Evolutionary conservation across 2,329 filamentous ascomycete species (phyloP).

Genomic region (Cytospora piceae): DNA sequence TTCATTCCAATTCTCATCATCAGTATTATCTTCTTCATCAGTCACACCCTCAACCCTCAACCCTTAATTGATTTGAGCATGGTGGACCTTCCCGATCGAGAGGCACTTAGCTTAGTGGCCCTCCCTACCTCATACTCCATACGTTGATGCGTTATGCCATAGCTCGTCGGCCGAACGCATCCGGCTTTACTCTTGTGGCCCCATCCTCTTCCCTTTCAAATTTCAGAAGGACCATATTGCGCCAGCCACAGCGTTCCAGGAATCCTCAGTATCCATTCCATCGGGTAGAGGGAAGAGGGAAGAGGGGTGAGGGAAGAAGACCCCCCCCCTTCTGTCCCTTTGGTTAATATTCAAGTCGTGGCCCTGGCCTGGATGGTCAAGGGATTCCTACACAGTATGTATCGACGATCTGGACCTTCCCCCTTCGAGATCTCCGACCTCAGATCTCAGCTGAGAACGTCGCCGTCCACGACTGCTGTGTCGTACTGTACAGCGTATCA

Average conservation of each 20-base stretch:
- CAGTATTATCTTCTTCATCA: neutral
- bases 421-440: neutral
- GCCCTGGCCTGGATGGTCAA: neutral
- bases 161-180: too few relatives aligned
- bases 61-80: neutral
- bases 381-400: neutral
- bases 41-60: too few relatives aligned
- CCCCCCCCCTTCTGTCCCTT: too few relatives aligned
- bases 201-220: too few relatives aligned
- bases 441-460: neutral
- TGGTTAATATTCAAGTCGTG: neutral
- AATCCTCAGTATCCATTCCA: slow-evolving; percentile 24
- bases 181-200: too few relatives aligned
- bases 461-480: neutral
- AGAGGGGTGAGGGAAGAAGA: too few relatives aligned
- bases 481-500: neutral
- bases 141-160: too few relatives aligned
- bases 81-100: neutral
- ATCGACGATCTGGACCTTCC: neutral
- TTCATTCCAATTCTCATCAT: neutral
- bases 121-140: too few relatives aligned
- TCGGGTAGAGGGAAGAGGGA: neutral
- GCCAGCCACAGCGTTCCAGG: slow-evolving; percentile 23
- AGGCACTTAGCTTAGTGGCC: too few relatives aligned
- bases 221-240: slow-evolving; percentile 11